Conservation (phyloP, 768 basidiomycete species). For the Tricholoma saponaceum region DNA sequence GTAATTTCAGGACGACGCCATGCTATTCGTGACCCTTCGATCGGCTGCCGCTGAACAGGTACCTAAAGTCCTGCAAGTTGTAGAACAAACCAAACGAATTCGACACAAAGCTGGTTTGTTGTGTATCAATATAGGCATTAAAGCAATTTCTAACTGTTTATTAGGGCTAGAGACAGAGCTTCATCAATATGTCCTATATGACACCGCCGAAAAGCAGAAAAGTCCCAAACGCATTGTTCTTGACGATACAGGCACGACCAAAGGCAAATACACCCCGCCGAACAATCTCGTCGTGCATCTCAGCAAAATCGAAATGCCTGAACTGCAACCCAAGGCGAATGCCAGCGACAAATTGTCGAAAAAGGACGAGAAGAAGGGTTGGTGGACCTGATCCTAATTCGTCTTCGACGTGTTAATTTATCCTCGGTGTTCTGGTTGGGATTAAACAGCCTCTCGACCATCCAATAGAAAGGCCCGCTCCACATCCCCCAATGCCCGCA, state of each 20-base stretch:
- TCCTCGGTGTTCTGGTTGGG: neutral
- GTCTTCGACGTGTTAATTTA: slow-evolving; percentile 1
- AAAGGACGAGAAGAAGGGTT: slow-evolving; percentile 42
- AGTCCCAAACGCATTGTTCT: slow-evolving; percentile 68
- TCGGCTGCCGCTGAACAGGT: slow-evolving; percentile 62
- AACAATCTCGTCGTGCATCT: slow-evolving; percentile 67
- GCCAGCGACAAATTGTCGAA: slow-evolving; percentile 22
- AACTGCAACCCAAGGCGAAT: slow-evolving; percentile 55
- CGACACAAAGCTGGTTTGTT: slow-evolving; percentile 66
- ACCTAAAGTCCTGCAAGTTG: slow-evolving; percentile 75
- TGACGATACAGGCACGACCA: slow-evolving; percentile 45
- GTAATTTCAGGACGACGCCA: slow-evolving; percentile 60
- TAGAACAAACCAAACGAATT: slow-evolving; percentile 75
- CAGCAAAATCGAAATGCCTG: slow-evolving; percentile 86
- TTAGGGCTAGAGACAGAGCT: slow-evolving; percentile 53
- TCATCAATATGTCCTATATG: slow-evolving; percentile 75
- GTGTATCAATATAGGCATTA: neutral
- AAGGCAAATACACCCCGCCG: slow-evolving; percentile 59
- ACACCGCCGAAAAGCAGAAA: slow-evolving; percentile 42
- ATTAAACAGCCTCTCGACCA: neutral
- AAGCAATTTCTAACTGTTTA: slow-evolving; percentile 25
- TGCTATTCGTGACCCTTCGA: slow-evolving; percentile 74
- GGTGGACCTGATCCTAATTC: slow-evolving; percentile 20
- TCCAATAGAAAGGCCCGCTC: slow-evolving; percentile 11
- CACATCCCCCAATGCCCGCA: slow-evolving; percentile 20